Percentiles rank a stretch among this genome's conserved stretches.
These are phyloP conservation scores for Mitragyna speciosa DNA, from an alignment of 257 asterid species.

Conservation along the genomic window DNA sequence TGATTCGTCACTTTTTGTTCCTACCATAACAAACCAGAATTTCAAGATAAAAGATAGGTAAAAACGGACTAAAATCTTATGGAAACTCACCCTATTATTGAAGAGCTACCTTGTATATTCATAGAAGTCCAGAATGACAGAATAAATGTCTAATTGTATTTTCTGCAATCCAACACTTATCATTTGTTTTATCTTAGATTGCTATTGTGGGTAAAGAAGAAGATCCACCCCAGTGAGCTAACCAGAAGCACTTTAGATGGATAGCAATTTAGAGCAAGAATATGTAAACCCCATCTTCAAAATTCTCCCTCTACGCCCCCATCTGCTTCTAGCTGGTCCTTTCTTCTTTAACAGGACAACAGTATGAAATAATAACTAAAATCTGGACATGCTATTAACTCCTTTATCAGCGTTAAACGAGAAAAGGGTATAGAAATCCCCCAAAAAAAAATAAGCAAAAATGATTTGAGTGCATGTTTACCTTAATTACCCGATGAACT, in stretches of 20 bases:
- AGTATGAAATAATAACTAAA: not conserved
- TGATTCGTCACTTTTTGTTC: not conserved
- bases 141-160: not conserved
- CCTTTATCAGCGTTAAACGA: constrained; percentile 12
- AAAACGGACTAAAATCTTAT: not conserved
- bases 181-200: not conserved
- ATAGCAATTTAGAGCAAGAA: not conserved
- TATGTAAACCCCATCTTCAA: not conserved
- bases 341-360: not conserved
- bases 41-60: not conserved
- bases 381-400: not conserved
- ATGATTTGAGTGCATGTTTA: constrained; percentile 22
- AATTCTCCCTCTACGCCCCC: not conserved
- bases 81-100: not conserved
- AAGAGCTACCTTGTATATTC: too few relatives aligned
- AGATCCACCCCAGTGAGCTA: not conserved
- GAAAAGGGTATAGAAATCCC: not conserved
- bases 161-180: not conserved
- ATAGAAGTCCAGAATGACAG: too few relatives aligned
- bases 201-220: not conserved
- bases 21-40: not conserved
- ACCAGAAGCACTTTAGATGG: not conserved
- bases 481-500: constrained; percentile 98
- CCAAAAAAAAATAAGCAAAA: constrained; percentile 4
- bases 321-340: not conserved